These are phyloP conservation scores for Trichaptum fuscoviolaceum DNA, from an alignment of 768 basidiomycete species.

Conservation along the genomic window DNA sequence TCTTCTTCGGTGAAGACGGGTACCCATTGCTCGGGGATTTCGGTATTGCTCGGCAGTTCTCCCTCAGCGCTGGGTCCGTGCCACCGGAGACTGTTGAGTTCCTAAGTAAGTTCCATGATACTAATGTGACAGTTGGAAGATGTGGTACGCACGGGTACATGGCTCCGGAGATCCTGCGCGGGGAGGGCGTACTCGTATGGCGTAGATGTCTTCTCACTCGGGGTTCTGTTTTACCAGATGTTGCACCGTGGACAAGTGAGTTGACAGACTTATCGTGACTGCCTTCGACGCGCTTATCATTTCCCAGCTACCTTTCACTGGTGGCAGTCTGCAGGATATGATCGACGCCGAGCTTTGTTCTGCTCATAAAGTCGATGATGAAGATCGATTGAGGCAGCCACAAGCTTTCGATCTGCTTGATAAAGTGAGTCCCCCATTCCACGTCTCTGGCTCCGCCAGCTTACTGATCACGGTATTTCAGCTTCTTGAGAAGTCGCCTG, in stretches of 20 bases:
- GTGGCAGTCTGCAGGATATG: background rate
- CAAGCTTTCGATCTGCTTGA: background rate
- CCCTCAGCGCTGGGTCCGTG: background rate
- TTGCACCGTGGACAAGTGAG: background rate
- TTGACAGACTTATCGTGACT: background rate
- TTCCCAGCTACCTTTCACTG: background rate
- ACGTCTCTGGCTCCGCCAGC: background rate
- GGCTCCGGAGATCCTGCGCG: background rate
- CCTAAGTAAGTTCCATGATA: background rate
- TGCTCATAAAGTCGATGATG: background rate
- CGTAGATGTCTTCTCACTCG: background rate
- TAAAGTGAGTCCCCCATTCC: background rate
- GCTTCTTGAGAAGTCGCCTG: background rate
- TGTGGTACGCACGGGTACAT: background rate
- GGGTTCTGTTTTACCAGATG: background rate
- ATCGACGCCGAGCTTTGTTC: background rate
- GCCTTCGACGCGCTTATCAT: background rate
- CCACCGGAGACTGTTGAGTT: background rate
- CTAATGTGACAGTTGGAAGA: background rate
- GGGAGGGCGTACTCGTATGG: background rate
- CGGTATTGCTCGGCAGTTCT: background rate
- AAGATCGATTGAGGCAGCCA: background rate
- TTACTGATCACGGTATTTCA: background rate
- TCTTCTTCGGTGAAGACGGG: background rate
- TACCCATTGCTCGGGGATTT: background rate